Evolutionary conservation across 169 alveolate species (phyloP).

Genomic region (Sarcocystis neurona): DNA sequence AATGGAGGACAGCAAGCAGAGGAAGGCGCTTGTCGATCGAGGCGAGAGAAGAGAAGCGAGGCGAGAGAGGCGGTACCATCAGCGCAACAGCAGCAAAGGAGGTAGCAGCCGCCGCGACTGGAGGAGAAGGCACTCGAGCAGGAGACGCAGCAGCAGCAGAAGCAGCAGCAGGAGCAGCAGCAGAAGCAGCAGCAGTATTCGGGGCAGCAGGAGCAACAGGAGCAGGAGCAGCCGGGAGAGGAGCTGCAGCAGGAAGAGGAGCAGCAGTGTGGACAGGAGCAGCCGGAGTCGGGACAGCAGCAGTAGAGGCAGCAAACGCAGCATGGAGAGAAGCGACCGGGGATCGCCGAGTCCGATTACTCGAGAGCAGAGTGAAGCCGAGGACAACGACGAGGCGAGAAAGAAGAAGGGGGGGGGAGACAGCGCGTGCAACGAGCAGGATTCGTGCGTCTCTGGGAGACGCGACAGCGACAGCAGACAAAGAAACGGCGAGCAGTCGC

Average conservation of each 20-base stretch:
- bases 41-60: neutral
- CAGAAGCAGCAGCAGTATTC: neutral
- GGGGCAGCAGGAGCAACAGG: neutral
- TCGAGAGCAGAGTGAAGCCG: neutral
- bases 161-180: neutral
- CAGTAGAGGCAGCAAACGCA: neutral
- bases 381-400: neutral
- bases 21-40: neutral
- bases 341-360: slow-evolving; percentile 13
- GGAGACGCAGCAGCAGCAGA: neutral
- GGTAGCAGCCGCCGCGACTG: slow-evolving; percentile 19
- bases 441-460: too few relatives aligned
- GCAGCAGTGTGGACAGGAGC: neutral
- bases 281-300: neutral
- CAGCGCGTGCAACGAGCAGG: too few relatives aligned
- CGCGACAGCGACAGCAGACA: too few relatives aligned
- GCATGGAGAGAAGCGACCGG: neutral
- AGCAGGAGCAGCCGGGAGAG: neutral
- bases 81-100: slow-evolving; percentile 3
- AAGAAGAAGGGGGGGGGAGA: neutral
- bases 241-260: neutral
- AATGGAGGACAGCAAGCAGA: neutral
- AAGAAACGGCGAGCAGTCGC: too few relatives aligned
- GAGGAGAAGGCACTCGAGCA: neutral
- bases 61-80: neutral